Conservation (phyloP, 495 filamentous ascomycete species). For the Penicillium nucicola region DNA sequence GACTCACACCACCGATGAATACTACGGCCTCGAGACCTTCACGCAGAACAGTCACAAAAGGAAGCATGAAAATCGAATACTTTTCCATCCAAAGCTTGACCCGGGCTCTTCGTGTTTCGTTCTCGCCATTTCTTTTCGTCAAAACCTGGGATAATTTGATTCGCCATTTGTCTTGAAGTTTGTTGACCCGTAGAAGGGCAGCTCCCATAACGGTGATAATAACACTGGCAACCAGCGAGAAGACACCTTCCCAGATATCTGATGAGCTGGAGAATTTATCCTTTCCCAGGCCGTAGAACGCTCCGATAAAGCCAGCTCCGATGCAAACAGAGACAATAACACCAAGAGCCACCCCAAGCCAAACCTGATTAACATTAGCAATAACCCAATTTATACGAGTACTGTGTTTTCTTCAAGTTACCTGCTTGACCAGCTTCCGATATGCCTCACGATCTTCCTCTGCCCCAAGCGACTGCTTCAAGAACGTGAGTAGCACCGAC, state of each 20-base stretch:
- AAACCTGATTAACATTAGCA: too few relatives aligned
- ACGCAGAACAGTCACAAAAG: constrained; percentile 73
- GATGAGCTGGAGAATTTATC: constrained; percentile 59
- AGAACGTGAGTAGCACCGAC: constrained; percentile 68
- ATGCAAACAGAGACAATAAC: constrained; percentile 59
- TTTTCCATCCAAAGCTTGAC: constrained; percentile 33
- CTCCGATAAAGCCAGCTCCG: constrained; percentile 65
- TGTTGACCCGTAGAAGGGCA: constrained; percentile 68
- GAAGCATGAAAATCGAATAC: constrained; percentile 72
- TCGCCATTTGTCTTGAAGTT: constrained; percentile 77
- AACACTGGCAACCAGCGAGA: constrained; percentile 62
- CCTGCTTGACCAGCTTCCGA: too few relatives aligned
- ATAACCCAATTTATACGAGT: too few relatives aligned
- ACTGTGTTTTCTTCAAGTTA: too few relatives aligned
- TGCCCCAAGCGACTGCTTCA: constrained; percentile 66
- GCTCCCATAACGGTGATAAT: constrained; percentile 71
- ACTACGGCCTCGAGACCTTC: constrained; percentile 74
- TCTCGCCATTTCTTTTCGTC: neutral
- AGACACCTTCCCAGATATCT: constrained; percentile 68
- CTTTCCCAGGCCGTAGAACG: constrained; percentile 64
- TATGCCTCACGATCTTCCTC: neutral
- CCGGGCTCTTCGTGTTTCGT: neutral
- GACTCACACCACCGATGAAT: constrained; percentile 71
- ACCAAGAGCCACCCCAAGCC: constrained; percentile 59
- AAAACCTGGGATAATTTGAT: constrained; percentile 59